Evolutionary conservation across 305 asterid species (phyloP).

Genomic region (Fraxinus sp.): DNA sequence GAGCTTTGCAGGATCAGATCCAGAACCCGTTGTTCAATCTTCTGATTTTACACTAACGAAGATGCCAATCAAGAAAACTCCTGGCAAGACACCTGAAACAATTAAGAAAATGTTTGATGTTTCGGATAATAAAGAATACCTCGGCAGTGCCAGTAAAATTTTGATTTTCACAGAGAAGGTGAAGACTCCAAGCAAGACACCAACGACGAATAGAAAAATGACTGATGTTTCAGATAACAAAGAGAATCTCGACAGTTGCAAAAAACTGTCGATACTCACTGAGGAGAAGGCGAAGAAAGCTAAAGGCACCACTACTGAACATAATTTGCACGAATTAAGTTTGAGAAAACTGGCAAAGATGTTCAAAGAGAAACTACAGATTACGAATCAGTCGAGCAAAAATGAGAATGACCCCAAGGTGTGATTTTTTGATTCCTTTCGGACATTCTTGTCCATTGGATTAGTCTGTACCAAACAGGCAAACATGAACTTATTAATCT

Average conservation of each 20-base stretch:
- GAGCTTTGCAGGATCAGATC: no score
- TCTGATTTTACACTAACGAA: constrained; percentile 8
- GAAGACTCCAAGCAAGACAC: constrained; percentile 33
- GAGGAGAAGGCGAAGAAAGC: constrained; percentile 24
- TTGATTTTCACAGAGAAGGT: constrained; percentile 26
- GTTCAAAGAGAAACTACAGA: constrained; percentile 36
- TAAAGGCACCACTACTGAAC: neutral
- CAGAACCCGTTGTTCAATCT: neutral
- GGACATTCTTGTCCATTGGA: neutral
- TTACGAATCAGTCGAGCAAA: constrained; percentile 14
- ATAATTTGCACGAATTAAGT: constrained; percentile 25
- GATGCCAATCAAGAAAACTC: neutral
- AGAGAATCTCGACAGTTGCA: constrained; percentile 42
- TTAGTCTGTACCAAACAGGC: neutral
- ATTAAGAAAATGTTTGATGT: constrained; percentile 18
- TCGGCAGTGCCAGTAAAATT: constrained; percentile 25
- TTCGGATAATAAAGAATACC: constrained; percentile 43
- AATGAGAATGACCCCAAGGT: constrained; percentile 28
- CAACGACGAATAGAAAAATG: constrained; percentile 8
- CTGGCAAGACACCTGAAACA: constrained; percentile 4
- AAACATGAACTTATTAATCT: neutral
- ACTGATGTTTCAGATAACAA: constrained; percentile 39
- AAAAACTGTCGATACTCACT: constrained; percentile 17
- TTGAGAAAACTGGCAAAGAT: constrained; percentile 35
- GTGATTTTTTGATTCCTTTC: neutral